These are phyloP conservation scores for Oryza glaberrima DNA, from an alignment of 176 grass and related monocot genomes.

Conservation along the genomic window DNA sequence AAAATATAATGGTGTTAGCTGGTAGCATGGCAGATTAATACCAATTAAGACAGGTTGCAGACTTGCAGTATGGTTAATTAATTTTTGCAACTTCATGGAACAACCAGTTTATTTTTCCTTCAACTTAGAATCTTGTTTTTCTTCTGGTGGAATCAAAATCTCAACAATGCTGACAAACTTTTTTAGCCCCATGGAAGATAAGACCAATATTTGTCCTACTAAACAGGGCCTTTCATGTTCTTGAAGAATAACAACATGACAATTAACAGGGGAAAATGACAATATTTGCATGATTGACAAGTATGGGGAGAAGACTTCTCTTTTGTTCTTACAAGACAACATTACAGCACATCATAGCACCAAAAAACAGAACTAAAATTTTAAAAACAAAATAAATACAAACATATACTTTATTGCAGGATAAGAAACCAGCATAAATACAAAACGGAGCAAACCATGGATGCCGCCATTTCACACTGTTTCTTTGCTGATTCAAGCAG, in stretches of 20 bases:
- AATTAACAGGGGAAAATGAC: background rate
- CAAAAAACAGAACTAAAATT: background rate
- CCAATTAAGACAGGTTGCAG: constrained; percentile 1
- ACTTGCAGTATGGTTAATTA: background rate
- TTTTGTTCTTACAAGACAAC: constrained; percentile 28
- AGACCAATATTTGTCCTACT: constrained; percentile 16
- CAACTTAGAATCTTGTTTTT: background rate
- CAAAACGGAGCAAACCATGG: background rate
- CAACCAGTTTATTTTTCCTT: background rate
- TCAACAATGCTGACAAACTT: background rate
- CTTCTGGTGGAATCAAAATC: constrained; percentile 21
- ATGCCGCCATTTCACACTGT: constrained; percentile 13
- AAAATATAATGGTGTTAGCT: constrained; percentile 12
- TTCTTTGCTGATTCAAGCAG: background rate
- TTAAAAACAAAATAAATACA: background rate
- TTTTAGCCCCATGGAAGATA: background rate
- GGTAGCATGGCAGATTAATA: background rate
- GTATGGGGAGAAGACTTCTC: background rate
- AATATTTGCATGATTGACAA: background rate
- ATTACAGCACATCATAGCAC: constrained; percentile 2
- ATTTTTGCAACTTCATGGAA: background rate
- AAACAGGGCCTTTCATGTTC: background rate
- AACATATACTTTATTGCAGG: background rate
- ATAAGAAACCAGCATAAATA: background rate
- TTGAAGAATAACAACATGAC: constrained; percentile 29